phyloP scores from a whole-genome alignment of 2,329 filamentous ascomycete genomes.

The Lecanosticta acicola region DNA sequence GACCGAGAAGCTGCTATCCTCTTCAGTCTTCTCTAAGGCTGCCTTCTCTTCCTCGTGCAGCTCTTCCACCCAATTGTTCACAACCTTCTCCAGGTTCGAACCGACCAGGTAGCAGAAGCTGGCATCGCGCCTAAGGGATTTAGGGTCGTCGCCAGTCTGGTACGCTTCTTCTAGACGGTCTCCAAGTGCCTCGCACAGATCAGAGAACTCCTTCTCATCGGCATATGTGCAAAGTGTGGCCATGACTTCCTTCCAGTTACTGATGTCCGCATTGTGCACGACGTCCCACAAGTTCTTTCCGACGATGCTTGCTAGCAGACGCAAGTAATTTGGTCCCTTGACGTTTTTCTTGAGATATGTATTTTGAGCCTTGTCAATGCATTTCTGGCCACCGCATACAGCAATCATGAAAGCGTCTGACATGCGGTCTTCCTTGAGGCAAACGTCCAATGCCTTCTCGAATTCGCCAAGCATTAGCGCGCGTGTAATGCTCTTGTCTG shows the following conservation, averaged over 20 bases:
- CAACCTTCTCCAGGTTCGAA: conserved; percentile 95
- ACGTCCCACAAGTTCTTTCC: conserved; percentile 97
- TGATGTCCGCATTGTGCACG: conserved; percentile 89
- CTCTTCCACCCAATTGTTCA: conserved; percentile 87
- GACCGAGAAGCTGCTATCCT: conserved; percentile 82
- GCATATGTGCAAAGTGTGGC: conserved; percentile 93
- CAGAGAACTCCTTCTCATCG: conserved; percentile 81
- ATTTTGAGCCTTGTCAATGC: conserved; percentile 88
- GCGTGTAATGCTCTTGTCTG: conserved; percentile 81
- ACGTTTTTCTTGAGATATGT: conserved; percentile 81
- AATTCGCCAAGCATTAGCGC: conserved; percentile 88
- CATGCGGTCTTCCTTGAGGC: conserved; percentile 79
- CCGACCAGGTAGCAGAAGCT: conserved; percentile 95
- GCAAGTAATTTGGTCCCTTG: conserved; percentile 82
- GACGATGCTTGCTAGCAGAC: conserved; percentile 84
- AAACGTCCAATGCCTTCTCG: conserved; percentile 80
- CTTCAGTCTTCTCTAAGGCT: conserved; percentile 52
- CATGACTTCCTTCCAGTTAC: conserved; percentile 96
- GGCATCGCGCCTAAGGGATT: conserved; percentile 68
- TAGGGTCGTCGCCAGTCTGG: conserved; percentile 46
- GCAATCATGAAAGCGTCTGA: conserved; percentile 98
- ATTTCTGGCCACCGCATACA: conserved; percentile 88
- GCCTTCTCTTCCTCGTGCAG: conserved; percentile 77
- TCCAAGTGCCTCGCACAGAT: conserved; percentile 89
- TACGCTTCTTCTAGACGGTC: conserved; percentile 76